Conservation (phyloP, 495 filamentous ascomycete species). For the Echria macrotheca region DNA sequence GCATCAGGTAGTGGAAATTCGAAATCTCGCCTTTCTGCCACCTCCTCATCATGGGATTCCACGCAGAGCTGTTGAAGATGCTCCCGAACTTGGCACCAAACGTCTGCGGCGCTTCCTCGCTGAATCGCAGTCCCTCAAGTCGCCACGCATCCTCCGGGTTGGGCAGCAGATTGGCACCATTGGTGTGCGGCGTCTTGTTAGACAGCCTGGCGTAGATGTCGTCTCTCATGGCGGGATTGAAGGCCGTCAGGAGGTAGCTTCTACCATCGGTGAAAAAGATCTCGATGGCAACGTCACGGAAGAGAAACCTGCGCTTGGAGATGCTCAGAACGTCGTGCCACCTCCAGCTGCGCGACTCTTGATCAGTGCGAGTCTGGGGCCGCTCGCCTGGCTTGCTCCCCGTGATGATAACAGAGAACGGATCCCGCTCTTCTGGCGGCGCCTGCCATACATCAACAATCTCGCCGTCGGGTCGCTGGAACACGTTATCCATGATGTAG, state of each 20-base stretch:
- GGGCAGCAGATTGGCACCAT: conserved; percentile 40
- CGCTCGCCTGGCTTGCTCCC: conserved; percentile 64
- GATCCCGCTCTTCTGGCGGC: conserved; percentile 84
- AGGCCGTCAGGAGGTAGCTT: conserved; percentile 86
- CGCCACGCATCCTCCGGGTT: conserved; percentile 75
- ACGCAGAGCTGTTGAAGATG: conserved; percentile 72
- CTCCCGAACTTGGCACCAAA: conserved; percentile 91
- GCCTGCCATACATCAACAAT: conserved; percentile 95
- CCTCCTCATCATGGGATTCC: conserved; percentile 79
- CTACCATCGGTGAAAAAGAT: conserved; percentile 95
- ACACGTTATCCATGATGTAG: conserved; percentile 92
- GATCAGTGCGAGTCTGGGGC: conserved; percentile 49
- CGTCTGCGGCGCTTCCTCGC: conserved; percentile 74
- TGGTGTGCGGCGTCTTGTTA: conserved; percentile 72
- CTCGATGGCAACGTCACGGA: conserved; percentile 91
- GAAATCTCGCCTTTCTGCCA: conserved; percentile 95
- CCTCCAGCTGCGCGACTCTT: conserved; percentile 83
- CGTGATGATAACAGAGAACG: conserved; percentile 88
- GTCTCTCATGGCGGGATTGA: conserved; percentile 65
- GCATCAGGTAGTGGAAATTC: conserved; percentile 98
- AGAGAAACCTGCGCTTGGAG: conserved; percentile 92
- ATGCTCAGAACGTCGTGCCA: conserved; percentile 93
- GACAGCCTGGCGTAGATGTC: conserved; percentile 69
- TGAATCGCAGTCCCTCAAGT: conserved; percentile 74
- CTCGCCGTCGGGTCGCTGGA: conserved; percentile 89